Evolutionary conservation across 257 asterid genomes (phyloP), one percentile per base, ranked within the genome.

Genomic region (Solanum verrucosum): DNA sequence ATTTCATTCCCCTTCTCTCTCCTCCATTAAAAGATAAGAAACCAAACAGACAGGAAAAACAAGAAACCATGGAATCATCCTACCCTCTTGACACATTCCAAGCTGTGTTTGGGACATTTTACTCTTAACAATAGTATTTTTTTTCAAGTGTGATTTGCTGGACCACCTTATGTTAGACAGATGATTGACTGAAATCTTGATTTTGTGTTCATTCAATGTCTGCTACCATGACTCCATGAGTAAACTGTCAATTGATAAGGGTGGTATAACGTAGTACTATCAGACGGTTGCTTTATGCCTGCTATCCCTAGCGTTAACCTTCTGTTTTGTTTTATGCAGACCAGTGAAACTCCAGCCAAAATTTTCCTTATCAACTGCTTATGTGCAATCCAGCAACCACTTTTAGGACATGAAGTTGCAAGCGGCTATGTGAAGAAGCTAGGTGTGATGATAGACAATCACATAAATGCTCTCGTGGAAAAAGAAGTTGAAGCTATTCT

Each of bases 301-400:
- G 14, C 87, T 63, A 52, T 63, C n/a, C 49, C 20, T 37, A 16
- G 74, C 29, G 2, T 20, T 86, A 87, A 88, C 89, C 75, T 84
- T 42, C 44, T 77, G 27, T 87, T 73, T 42, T 74, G 25, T 86
- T 60, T 89, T 34, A n/a, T 92, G 91, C 94, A 96, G 99, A 92
- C 90, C 89, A 94, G 95, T 18, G 99, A 97, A 91, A 92, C 96
- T 67, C 99, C 98, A n/a, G 94, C 98, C 1, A 93, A 93, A 91
- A 94, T 97, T 90, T 97, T 97, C 86, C 93, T 95, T 84, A 94
- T 97, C 93, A 97, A 96, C 96, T 97, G 99, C 89, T 90, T 96
- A 87, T 94, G 96, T 83, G 98, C 98, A 88, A 95, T 97, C 90
- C 94, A 95, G 40, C 99, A 96, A 90, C 98, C 99, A 78, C 84